Percentiles rank a stretch among this genome's conserved stretches.
Evolutionary conservation across 495 filamentous ascomycete genomes (phyloP).

Genomic region (Achaetomiella virescens): DNA sequence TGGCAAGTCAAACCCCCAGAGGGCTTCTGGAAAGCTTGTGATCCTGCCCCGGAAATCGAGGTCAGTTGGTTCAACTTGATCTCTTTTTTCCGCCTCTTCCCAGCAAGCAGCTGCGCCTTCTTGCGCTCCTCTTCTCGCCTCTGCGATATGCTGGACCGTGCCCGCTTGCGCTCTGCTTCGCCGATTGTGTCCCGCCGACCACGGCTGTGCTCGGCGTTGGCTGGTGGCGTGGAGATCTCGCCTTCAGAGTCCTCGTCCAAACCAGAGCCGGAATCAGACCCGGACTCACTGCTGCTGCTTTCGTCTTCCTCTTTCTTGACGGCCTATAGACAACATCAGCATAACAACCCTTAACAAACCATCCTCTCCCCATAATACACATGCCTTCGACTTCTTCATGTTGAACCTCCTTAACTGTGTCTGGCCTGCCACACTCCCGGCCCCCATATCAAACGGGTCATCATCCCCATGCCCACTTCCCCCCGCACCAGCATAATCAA

Average conservation of each 20-base stretch:
- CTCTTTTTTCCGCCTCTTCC: constrained; percentile 50
- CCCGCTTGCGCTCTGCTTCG: constrained; percentile 13
- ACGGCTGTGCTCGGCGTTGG: constrained; percentile 11
- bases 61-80: constrained; percentile 50
- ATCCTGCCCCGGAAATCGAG: constrained; percentile 41
- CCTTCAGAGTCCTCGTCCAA: constrained; percentile 9
- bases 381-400: constrained; percentile 37
- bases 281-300: constrained; percentile 15
- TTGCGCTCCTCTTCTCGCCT: constrained; percentile 35
- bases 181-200: constrained; percentile 12
- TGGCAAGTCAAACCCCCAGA: constrained; percentile 18
- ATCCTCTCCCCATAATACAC: not conserved
- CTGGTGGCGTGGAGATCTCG: not conserved
- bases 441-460: constrained; percentile 7
- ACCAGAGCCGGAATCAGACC: constrained; percentile 11
- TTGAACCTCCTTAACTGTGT: constrained; percentile 34
- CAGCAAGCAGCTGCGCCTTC: constrained; percentile 42
- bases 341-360: not conserved
- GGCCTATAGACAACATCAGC: constrained; percentile 1
- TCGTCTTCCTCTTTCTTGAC: constrained; percentile 12
- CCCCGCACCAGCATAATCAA: constrained; percentile 26
- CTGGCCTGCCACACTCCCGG: constrained; percentile 1
- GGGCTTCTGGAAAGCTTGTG: constrained; percentile 12
- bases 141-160: constrained; percentile 20
- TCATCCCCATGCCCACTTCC: constrained; percentile 1